phyloP scores from a whole-genome alignment of 2,329 filamentous ascomycete species.

The Botrytis cinerea region DNA sequence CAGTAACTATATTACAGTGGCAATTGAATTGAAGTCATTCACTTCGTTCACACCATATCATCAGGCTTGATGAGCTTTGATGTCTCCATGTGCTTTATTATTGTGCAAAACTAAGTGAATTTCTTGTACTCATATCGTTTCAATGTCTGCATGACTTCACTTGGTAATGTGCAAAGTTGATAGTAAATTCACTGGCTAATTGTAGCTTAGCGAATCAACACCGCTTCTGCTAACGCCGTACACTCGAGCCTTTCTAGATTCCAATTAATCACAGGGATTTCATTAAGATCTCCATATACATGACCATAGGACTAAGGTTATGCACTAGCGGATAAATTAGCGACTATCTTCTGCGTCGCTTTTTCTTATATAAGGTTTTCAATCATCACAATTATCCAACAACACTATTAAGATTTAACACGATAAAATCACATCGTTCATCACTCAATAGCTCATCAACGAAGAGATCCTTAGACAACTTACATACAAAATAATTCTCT shows the following conservation, averaged over 20 bases:
- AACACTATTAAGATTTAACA: background rate
- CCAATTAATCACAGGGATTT: background rate
- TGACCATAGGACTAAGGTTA: background rate
- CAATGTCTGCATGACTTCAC: background rate
- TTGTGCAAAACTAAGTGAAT: background rate
- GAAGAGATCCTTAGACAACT: background rate
- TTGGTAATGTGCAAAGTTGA: background rate
- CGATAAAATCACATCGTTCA: background rate
- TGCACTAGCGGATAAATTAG: background rate
- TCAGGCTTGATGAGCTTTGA: background rate
- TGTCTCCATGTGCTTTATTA: background rate
- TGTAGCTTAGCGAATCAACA: background rate
- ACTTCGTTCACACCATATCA: no score
- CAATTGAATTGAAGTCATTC: no score
- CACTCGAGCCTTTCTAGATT: background rate
- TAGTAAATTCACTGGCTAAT: background rate
- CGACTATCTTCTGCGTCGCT: background rate
- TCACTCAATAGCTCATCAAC: background rate
- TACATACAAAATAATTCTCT: background rate
- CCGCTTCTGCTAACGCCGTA: background rate
- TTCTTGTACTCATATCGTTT: background rate
- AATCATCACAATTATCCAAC: background rate
- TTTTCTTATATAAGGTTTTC: background rate
- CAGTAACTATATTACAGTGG: no score
- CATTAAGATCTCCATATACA: background rate